Conservation (phyloP, 106 monocot species). For the Amphibolis antarctica region DNA sequence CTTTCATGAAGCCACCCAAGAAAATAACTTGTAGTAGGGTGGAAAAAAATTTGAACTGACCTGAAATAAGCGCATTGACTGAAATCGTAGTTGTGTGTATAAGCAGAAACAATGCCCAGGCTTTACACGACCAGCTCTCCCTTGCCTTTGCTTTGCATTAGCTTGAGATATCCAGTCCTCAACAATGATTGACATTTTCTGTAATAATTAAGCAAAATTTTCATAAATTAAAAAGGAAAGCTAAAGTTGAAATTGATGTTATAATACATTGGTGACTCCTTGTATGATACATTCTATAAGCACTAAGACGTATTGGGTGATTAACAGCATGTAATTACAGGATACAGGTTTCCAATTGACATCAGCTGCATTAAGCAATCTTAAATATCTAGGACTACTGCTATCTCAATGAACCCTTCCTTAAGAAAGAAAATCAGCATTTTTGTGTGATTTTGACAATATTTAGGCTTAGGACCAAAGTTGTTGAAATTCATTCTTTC, state of each 20-base stretch:
- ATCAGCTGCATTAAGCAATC: no score
- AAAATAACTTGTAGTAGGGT: neutral
- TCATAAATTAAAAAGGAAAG: neutral
- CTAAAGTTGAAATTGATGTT: neutral
- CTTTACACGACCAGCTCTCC: constrained; percentile 93
- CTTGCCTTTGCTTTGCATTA: constrained; percentile 88
- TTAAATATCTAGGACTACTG: no score
- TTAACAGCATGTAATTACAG: no score
- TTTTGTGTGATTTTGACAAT: no score
- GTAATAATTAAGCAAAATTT: neutral
- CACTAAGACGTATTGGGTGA: no score
- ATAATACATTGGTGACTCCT: neutral
- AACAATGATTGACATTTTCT: constrained; percentile 99
- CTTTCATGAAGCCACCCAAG: neutral
- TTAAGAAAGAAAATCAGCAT: no score
- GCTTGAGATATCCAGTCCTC: constrained; percentile 97
- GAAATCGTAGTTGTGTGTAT: constrained; percentile 78
- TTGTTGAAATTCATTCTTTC: no score
- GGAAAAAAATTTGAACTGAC: constrained; percentile 16
- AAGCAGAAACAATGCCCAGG: constrained; percentile 88
- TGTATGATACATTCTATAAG: no score
- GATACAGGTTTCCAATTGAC: no score
- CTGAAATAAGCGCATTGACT: constrained; percentile 91
- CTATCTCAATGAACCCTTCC: no score
- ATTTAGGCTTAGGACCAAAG: no score